These are phyloP conservation scores for Marvania coccoides DNA, from an alignment of 139 green algal genomes.

Conservation along the genomic window DNA sequence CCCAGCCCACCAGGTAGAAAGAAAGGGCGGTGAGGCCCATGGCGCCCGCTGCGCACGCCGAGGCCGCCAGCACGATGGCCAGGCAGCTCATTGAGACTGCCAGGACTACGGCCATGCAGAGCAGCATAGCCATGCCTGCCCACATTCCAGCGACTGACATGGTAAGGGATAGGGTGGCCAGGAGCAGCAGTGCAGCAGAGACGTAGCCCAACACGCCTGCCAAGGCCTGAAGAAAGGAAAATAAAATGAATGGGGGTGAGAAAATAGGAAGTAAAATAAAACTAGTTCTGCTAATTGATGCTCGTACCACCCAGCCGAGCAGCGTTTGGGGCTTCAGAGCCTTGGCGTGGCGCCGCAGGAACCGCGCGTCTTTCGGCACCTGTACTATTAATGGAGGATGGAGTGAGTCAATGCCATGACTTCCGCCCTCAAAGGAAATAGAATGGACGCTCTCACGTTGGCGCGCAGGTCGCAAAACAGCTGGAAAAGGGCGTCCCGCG, in stretches of 20 bases:
- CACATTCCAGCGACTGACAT: neutral
- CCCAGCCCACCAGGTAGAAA: neutral
- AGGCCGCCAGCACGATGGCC: neutral
- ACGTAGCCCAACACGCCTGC: neutral
- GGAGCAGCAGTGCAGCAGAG: neutral
- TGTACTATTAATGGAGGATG: neutral
- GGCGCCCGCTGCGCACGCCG: neutral
- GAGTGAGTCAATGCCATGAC: neutral
- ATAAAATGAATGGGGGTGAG: neutral
- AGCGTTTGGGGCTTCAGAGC: conserved; percentile 4
- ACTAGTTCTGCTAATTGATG: neutral
- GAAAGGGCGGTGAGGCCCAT: neutral
- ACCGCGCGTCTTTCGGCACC: conserved; percentile 9
- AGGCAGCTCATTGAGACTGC: neutral
- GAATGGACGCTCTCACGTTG: conserved; percentile 3
- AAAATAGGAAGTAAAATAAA: neutral
- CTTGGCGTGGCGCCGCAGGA: conserved; percentile 6
- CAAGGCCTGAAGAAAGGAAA: conserved; percentile 5
- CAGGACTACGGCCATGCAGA: conserved; percentile 4
- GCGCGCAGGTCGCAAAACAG: conserved; percentile 33
- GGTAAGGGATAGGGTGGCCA: neutral
- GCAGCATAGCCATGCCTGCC: neutral
- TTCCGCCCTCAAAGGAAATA: neutral
- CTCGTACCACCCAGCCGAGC: conserved; percentile 18
- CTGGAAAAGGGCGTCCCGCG: conserved; percentile 34